Percentiles rank a stretch among this genome's conserved stretches.
Evolutionary conservation across 257 asterid genomes (phyloP).

Genomic region (Solanum tarijense): DNA sequence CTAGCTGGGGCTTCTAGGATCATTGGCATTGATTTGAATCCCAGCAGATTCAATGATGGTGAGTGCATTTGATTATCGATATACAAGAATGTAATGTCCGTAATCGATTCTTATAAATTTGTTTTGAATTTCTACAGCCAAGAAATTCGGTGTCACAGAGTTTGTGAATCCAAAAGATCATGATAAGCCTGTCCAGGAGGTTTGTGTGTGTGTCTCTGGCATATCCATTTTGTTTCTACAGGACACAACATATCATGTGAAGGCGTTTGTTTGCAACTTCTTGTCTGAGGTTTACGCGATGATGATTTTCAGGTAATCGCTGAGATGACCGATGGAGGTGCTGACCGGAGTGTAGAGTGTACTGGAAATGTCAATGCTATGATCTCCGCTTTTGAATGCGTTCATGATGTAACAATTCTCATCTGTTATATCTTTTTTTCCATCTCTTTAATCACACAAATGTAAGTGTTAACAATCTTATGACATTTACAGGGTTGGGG

Average conservation of each 20-base stretch:
- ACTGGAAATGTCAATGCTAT: constrained; percentile 70
- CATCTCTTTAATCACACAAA: background rate
- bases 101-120: too few species aligned
- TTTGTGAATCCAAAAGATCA: constrained; percentile 77
- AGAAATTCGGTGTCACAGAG: constrained; percentile 67
- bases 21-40: constrained; percentile 65
- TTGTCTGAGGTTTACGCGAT: background rate
- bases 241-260: background rate
- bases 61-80: background rate
- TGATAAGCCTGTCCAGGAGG: constrained; percentile 70
- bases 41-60: constrained; percentile 34
- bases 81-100: background rate
- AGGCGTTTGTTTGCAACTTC: background rate
- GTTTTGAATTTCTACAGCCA: constrained; percentile 42
- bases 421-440: background rate
- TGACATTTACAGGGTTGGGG: constrained; percentile 69
- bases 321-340: constrained; percentile 87
- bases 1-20: constrained; percentile 71
- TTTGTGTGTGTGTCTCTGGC: background rate
- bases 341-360: constrained; percentile 75
- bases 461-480: background rate
- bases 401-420: constrained; percentile 51
- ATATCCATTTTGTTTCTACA: background rate
- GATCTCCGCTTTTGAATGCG: constrained; percentile 93
- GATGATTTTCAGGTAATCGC: constrained; percentile 38